Conservation (phyloP, 179 eudicot genomes). For the Beta macrorhiza region DNA sequence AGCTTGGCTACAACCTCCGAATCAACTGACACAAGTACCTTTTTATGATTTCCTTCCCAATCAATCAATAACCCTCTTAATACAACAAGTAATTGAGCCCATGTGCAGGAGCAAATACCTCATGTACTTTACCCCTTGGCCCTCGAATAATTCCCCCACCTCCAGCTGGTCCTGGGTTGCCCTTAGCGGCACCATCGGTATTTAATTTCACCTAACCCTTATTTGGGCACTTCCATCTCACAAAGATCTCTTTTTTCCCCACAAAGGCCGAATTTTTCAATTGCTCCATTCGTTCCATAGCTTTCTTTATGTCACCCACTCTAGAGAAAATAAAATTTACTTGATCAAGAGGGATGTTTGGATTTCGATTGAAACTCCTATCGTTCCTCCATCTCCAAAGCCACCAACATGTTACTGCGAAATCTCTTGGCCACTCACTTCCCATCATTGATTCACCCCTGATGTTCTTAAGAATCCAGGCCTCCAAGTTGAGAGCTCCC, state of each 20-base stretch:
- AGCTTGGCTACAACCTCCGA: background rate
- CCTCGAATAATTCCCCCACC: background rate
- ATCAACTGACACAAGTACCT: background rate
- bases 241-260: background rate
- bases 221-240: background rate
- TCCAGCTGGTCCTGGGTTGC: background rate
- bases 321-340: background rate
- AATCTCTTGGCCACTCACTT: background rate
- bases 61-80: background rate
- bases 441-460: accelerated
- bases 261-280: accelerated
- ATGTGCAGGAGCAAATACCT: background rate
- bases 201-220: background rate
- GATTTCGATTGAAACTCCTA: background rate
- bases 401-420: background rate
- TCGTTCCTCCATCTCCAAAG: background rate
- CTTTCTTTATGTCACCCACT: background rate
- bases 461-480: too few relatives aligned
- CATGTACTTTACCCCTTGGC: background rate
- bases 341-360: background rate
- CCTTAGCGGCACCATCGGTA: background rate
- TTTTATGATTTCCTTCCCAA: background rate
- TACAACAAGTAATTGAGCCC: background rate
- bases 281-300: too few relatives aligned
- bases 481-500: accelerated